phyloP scores from a whole-genome alignment of 108 stramenopile genomes.

The Tribonema minus region DNA sequence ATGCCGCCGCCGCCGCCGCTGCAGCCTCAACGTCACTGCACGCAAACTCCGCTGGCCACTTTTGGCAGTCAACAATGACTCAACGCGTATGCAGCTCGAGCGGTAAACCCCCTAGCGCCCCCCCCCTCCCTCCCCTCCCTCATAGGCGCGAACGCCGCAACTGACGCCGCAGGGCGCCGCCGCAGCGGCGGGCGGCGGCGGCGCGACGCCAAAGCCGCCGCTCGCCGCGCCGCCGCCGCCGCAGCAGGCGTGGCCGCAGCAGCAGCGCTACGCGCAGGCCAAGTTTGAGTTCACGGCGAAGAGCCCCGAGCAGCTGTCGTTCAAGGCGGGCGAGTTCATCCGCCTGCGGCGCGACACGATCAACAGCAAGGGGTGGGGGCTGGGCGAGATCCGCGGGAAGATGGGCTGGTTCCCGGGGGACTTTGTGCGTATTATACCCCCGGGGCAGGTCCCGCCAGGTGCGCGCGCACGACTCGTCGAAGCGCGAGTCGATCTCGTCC shows the following conservation, averaged over 20 bases:
- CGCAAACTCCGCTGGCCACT: too few relatives aligned
- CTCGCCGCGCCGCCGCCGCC: not conserved
- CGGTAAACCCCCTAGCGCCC: too few relatives aligned
- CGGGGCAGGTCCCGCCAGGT: not conserved
- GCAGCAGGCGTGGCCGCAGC: not conserved
- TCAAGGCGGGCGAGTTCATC: constrained; percentile 19
- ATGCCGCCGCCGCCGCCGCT: too few relatives aligned
- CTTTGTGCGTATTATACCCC: constrained; percentile 24
- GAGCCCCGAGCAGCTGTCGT: constrained; percentile 37
- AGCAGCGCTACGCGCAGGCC: not conserved
- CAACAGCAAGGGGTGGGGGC: constrained; percentile 38
- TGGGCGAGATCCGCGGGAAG: constrained; percentile 28
- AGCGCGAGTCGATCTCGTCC: too few relatives aligned
- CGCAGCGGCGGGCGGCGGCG: not conserved
- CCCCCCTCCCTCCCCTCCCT: too few relatives aligned
- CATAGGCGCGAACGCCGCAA: not conserved
- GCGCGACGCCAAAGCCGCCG: not conserved
- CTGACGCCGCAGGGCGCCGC: not conserved
- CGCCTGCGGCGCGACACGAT: constrained; percentile 29
- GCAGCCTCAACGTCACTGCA: too few relatives aligned
- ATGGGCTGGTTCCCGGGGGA: constrained; percentile 44
- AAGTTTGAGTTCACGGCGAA: constrained; percentile 40
- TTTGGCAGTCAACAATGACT: too few relatives aligned
- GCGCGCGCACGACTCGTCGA: not conserved
- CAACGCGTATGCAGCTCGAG: too few relatives aligned